Conservation (phyloP, 768 basidiomycete genomes). For the Suillus cothurnatus region DNA sequence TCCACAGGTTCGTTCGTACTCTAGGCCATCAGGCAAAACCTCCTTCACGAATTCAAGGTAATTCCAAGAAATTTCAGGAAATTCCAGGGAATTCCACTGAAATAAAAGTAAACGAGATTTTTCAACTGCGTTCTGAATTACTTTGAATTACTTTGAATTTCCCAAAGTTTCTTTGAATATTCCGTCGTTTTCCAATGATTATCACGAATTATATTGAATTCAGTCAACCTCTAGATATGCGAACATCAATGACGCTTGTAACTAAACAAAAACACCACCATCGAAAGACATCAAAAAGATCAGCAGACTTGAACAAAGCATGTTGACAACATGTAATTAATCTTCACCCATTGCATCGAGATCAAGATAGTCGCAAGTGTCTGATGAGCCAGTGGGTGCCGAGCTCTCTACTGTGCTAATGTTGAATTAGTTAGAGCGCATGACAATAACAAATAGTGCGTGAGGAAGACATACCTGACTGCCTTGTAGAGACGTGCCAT, state of each 20-base stretch:
- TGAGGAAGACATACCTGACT: no score
- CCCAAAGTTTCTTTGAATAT: not conserved
- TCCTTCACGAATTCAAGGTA: no score
- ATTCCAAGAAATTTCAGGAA: no score
- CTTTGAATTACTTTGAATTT: no score
- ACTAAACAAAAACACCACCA: no score
- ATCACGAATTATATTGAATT: not conserved
- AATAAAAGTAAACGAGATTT: no score
- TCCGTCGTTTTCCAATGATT: not conserved
- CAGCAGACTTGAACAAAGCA: not conserved
- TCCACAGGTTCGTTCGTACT: constrained; percentile 1
- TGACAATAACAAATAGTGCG: not conserved
- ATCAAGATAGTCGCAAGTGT: not conserved
- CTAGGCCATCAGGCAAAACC: no score
- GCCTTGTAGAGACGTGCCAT: not conserved
- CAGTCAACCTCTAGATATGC: not conserved
- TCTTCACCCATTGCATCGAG: not conserved
- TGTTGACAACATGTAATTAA: not conserved
- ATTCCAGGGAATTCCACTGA: no score
- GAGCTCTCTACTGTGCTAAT: not conserved
- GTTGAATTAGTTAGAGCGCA: not conserved
- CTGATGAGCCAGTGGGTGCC: not conserved
- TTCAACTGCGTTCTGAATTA: no score
- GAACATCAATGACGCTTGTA: not conserved
- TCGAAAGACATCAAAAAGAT: not conserved